Evolutionary conservation across 108 stramenopile species (phyloP).

Genomic region (Fistulifera pelliculosa): DNA sequence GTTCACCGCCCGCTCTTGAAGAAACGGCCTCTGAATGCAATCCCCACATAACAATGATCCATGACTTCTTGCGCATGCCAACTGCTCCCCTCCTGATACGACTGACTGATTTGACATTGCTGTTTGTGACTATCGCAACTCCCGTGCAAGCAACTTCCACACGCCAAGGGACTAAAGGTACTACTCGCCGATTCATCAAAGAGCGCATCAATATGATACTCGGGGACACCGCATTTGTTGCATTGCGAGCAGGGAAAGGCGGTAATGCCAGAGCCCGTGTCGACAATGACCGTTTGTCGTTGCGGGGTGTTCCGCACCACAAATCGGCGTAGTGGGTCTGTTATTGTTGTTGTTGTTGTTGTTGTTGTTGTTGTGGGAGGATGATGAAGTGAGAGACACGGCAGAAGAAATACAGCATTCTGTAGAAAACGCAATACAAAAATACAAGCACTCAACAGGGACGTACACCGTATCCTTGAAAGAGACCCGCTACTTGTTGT

Average conservation of each 20-base stretch:
- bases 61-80: constrained; percentile 69
- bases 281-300: constrained; percentile 94
- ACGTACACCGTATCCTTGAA: constrained; percentile 56
- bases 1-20: neutral
- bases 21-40: constrained; percentile 30
- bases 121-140: neutral
- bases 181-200: constrained; percentile 25
- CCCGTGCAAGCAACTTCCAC: constrained; percentile 15
- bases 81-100: constrained; percentile 66
- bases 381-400: too few relatives aligned
- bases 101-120: constrained; percentile 31
- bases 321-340: constrained; percentile 90
- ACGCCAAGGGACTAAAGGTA: constrained; percentile 24
- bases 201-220: constrained; percentile 66
- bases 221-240: constrained; percentile 51
- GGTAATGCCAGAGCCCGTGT: constrained; percentile 88
- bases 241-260: constrained; percentile 93
- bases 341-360: too few relatives aligned
- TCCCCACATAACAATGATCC: constrained; percentile 65
- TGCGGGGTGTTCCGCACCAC: constrained; percentile 94
- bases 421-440: too few relatives aligned
- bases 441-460: too few relatives aligned
- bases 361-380: too few relatives aligned
- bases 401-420: too few relatives aligned
- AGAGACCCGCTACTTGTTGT: constrained; percentile 34